Evolutionary conservation across 75 land plant species (phyloP).

Genomic region (Cunninghamia lanceolata): DNA sequence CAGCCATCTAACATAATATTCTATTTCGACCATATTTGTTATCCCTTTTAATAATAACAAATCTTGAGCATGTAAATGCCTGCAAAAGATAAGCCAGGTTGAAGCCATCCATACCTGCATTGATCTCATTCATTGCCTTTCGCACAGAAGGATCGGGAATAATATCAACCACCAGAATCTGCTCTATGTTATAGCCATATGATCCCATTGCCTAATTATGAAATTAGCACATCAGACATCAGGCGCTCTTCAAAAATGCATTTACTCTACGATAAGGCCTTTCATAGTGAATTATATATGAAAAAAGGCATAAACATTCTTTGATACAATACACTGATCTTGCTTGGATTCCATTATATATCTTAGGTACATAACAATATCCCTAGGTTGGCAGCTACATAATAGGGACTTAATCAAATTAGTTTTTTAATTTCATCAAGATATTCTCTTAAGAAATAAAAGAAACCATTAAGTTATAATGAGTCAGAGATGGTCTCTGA

Average conservation of each 20-base stretch:
- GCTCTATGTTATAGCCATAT: slow-evolving; percentile 92
- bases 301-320: not conserved
- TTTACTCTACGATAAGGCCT: not conserved
- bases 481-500: not conserved
- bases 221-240: slow-evolving; percentile 3
- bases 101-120: slow-evolving; percentile 63
- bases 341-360: not conserved
- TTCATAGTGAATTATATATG: not conserved
- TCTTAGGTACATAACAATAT: not conserved
- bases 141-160: slow-evolving; percentile 83
- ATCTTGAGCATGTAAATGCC: slow-evolving; percentile 1
- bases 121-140: slow-evolving; percentile 94
- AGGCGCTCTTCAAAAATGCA: not conserved
- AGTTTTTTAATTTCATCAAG: not conserved
- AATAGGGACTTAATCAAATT: not conserved
- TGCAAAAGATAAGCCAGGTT: not conserved
- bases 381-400: not conserved
- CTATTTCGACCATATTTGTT: not conserved
- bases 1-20: not conserved
- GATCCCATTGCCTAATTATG: slow-evolving; percentile 72
- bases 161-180: slow-evolving; percentile 86
- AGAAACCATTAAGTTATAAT: not conserved
- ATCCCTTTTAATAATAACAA: not conserved
- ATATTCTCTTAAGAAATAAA: not conserved
- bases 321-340: not conserved